phyloP scores from a whole-genome alignment of 169 alveolate species.

The Besnoitia besnoiti region DNA sequence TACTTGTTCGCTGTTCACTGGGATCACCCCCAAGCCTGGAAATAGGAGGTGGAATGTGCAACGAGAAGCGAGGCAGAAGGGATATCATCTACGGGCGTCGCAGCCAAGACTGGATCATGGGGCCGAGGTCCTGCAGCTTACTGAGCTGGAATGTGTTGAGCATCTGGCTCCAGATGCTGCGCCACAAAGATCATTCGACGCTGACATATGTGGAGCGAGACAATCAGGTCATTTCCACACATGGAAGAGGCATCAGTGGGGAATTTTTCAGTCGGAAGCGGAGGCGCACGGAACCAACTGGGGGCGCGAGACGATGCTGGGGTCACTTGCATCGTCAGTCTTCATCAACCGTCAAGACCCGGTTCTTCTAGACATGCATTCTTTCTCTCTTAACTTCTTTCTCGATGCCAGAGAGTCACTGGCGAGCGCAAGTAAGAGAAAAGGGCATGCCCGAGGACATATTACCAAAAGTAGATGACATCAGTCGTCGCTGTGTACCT shows the following conservation, averaged over 20 bases:
- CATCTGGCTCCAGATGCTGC: slow-evolving; percentile 28
- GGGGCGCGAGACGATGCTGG: background rate
- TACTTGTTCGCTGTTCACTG: background rate
- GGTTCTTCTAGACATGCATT: background rate
- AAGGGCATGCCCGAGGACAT: background rate
- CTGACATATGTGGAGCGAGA: background rate
- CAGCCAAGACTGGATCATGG: background rate
- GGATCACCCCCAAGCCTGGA: background rate
- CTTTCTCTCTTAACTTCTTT: background rate
- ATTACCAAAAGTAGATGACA: background rate
- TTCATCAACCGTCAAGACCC: background rate
- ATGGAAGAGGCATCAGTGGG: background rate
- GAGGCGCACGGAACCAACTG: background rate
- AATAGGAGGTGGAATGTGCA: background rate
- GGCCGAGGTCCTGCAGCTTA: background rate
- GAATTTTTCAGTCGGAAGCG: background rate
- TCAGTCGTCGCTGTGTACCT: no score
- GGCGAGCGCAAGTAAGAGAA: background rate
- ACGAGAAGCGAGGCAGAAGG: background rate
- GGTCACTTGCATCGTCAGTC: background rate
- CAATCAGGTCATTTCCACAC: background rate
- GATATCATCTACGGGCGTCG: background rate
- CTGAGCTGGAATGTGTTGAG: background rate
- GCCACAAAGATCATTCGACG: background rate
- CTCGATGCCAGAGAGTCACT: background rate